Evolutionary conservation across 2,329 filamentous ascomycete genomes (phyloP), one percentile per base, ranked within the genome.

Genomic region (Cladophialophora immunda): DNA sequence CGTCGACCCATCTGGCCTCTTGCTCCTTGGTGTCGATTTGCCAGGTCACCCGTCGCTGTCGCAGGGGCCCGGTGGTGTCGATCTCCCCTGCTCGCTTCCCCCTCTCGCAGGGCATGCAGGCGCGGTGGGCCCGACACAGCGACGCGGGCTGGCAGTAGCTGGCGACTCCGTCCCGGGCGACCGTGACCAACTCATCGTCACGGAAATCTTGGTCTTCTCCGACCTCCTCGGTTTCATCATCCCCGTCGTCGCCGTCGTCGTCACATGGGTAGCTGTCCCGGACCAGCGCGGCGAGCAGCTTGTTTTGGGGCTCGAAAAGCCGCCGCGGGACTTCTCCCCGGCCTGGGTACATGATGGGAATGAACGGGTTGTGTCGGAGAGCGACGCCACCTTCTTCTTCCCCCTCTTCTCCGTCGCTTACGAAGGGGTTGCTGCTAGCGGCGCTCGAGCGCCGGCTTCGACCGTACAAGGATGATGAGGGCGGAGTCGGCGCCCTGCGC

Each of bases 241-340:
- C 45, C 19, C 4, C 8, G n/a, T 7, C 45, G 8, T 22, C 19
- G 7, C 25, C 45, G 9, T 50, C 45, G 19, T 4, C 9, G 45
- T 25, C 19, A 15, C 34, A 13, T 4, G 58, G 58, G 8, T 54
- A 4, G 47, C 58, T 61, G 8, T 61, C 58, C n/a, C 22, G 11
- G 5, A 61, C 58, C 19, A 61, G 32, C 17, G n/a, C 30, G 13
- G 45, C 58, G 11, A 61, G 58, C 17, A 36, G 11, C 13, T n/a
- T 54, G 22, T 61, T 54, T 17, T 61, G n/a, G 4, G 30, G 58
- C 22, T 50, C 36, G n/a, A 7, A 11, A 6, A 25, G 45, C 19
- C 8, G 45, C 19, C 13, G 7, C 19, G 22, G 9, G 3, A 11
- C 45, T 22, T 50, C 45, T 2, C 45, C 45, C 22, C 45, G 19